These are phyloP conservation scores for Heterococcus sp. DNA, from an alignment of 108 stramenopile species.

Conservation along the genomic window DNA sequence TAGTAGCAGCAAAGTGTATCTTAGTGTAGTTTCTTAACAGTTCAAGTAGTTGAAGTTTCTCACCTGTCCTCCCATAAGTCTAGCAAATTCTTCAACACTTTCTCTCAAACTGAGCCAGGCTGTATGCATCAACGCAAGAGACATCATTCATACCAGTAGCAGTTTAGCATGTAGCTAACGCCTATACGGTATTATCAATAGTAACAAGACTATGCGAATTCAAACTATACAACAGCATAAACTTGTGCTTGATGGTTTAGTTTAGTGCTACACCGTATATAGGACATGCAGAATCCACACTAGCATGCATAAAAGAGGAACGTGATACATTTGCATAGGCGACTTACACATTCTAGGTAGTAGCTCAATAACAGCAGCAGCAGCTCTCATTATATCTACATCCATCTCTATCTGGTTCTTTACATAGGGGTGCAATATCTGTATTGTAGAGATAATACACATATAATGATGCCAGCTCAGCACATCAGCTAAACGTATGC, in stretches of 20 bases:
- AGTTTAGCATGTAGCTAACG: too few relatives aligned
- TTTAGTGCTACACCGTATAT: neutral
- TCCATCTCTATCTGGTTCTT: neutral
- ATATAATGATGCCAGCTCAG: too few relatives aligned
- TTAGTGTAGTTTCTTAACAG: neutral
- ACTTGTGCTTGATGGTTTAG: neutral
- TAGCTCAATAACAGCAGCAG: neutral
- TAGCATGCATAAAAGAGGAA: neutral
- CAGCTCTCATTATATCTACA: neutral
- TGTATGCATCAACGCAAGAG: neutral
- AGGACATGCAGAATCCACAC: neutral
- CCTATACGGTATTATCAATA: neutral
- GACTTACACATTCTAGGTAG: too few relatives aligned
- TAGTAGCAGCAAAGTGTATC: neutral
- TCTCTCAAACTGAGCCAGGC: neutral
- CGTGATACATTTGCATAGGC: neutral
- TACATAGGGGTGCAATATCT: neutral
- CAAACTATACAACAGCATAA: neutral
- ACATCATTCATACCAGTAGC: neutral
- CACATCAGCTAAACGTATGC: too few relatives aligned
- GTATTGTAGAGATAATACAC: too few relatives aligned
- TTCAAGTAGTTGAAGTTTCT: neutral
- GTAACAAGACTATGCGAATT: neutral
- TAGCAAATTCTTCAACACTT: neutral
- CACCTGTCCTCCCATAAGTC: neutral